Evolutionary conservation across 768 basidiomycete genomes (phyloP).

Genomic region (Tricholoma hemisulphureum): DNA sequence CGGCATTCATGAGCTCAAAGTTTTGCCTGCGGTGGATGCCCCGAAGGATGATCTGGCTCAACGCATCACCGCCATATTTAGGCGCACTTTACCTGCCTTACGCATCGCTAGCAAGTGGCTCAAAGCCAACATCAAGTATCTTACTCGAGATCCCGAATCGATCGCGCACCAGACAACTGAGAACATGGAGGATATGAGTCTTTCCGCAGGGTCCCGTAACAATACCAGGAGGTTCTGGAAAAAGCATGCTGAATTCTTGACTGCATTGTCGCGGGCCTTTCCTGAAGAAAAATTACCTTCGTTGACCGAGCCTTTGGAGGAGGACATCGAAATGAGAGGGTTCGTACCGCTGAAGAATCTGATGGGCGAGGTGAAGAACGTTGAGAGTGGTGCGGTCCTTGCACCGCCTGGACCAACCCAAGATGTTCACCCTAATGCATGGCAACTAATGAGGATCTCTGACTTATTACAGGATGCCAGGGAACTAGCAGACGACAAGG

Average conservation of each 20-base stretch:
- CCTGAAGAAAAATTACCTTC: slow-evolving; percentile 60
- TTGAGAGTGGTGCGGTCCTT: slow-evolving; percentile 21
- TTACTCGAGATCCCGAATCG: slow-evolving; percentile 47
- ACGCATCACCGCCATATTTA: slow-evolving; percentile 80
- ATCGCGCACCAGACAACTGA: slow-evolving; percentile 32
- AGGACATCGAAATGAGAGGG: slow-evolving; percentile 86
- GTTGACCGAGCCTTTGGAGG: slow-evolving; percentile 69
- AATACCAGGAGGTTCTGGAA: slow-evolving; percentile 65
- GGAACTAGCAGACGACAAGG: slow-evolving; percentile 57
- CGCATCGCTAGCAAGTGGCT: slow-evolving; percentile 92
- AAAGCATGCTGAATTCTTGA: slow-evolving; percentile 64
- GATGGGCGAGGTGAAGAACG: slow-evolving; percentile 39
- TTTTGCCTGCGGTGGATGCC: slow-evolving; percentile 52
- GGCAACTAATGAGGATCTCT: slow-evolving; percentile 90
- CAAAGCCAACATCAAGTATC: slow-evolving; percentile 67
- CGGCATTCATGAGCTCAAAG: slow-evolving; percentile 60
- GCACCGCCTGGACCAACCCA: slow-evolving; percentile 23
- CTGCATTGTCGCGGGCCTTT: slow-evolving; percentile 62
- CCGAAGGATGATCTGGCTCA: slow-evolving; percentile 66
- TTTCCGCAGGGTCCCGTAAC: slow-evolving; percentile 27
- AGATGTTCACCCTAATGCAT: slow-evolving; percentile 83
- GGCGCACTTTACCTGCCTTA: slow-evolving; percentile 82
- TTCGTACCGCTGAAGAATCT: slow-evolving; percentile 78
- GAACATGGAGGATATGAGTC: slow-evolving; percentile 31
- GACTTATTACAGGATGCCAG: slow-evolving; percentile 78